Evolutionary conservation across 257 asterid genomes (phyloP), one percentile per base, ranked within the genome.

Genomic region (Plectranthus barbatus): DNA sequence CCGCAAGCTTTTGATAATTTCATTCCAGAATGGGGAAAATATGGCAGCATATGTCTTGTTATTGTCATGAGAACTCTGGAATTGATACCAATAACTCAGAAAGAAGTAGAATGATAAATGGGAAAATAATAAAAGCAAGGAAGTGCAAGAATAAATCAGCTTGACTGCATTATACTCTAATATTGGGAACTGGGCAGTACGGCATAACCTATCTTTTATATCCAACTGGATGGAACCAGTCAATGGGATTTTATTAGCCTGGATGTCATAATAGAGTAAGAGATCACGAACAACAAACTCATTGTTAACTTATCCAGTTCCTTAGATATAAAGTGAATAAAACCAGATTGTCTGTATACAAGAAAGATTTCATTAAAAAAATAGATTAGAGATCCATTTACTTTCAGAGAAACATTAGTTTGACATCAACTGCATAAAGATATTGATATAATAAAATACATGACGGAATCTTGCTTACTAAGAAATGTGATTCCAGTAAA

Each of bases 11-110:
- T 85, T 90, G 81, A 93, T 83, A 45, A 93, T 90, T 62, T 87
- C 99, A 76, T 93, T 93, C 99, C 99, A 93, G 74, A 90, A 93
- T 52, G 97, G 99, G 66, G 97, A 82, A 77, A 93, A 93, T 47
- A 80, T 77, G 50, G 97, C 91, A 40, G 99, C 96, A 76, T 74
- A 36, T 68, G 78, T 74, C 80, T 90, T 89, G 85, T 77, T 85
- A 62, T 75, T 77, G 64, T 84, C 96, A 58, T 76, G 83, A 68
- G 90, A 59, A 48, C 45, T 57, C 94, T 90, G 80, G 20, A 46
- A 44, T 31, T 33, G 49, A 51, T 17, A 33, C 34, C 60, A 74
- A 42, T 66, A 67, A 50, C 54, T 70, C 54, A 73, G 73, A 56
- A 64, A 45, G 26, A 67, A 69, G 45, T 56, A 68, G 36, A 50